Base-by-base conservation (phyloP, 2,329 filamentous ascomycete genomes). In the Trichoderma cornu-damae region DNA sequence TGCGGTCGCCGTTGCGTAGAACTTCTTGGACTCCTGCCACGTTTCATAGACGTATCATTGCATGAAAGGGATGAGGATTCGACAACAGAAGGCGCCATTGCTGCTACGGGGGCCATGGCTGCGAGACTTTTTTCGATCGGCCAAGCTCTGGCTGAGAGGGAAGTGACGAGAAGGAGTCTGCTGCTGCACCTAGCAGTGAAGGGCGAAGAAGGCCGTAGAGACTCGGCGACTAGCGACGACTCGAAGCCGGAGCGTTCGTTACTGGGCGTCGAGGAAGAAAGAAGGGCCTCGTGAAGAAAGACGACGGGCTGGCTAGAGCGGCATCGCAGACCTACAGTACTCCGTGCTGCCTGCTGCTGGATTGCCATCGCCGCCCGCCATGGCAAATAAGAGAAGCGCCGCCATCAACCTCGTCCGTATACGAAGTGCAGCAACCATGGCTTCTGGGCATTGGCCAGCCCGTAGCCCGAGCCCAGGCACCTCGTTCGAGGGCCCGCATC, bases 1-100 rank as follows among this genome's bases (percentile, higher is more conserved):
- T 49, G 44, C 52, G 34, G 46, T 18, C 59, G 52, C 35, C 48
- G 32, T 35, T 53, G 44, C 3, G 51, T 48, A n/a, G 53, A 56
- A 16, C 32, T 38, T 49, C 55, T 58, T 32, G 48, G 30, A 28
- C 50, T 48, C 52, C 35, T 50, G 18, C 34, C 43, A 18, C 43
- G 28, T 34, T 42, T 56, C 34, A 37, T n/a, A 18, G 35, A 26
- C 14, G 8, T 42, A 11, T 32, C 44, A n/a, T 16, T 37, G 24
- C 18, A 26, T 5, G 43, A 20, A 48, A 11, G 8, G 11, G 18
- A 35, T 11, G 35, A 24, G 24, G 35, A 14, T 48, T 48, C 38
- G 22, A 9, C 32, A 18, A 26, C 34, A 24, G 34, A 9, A 14
- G 53, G 34, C 26, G 53, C 53, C 37, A 42, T 34, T 28, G 38